These are phyloP conservation scores for Ogataea corticis DNA, from an alignment of 805 yeast genomes.

Conservation along the genomic window DNA sequence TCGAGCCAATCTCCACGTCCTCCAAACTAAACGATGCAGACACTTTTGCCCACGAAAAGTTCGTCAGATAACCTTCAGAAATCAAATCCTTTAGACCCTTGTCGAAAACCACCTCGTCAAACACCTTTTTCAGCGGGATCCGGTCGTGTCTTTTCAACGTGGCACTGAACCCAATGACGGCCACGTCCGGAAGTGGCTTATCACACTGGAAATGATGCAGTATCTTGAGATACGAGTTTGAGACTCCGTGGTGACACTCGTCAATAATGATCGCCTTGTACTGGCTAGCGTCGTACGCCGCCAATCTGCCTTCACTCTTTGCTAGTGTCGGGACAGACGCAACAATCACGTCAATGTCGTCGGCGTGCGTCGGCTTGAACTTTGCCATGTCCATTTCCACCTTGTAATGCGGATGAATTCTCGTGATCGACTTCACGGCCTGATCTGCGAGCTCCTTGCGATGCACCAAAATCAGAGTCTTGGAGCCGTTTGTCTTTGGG, in stretches of 20 bases:
- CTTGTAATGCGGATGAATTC: conserved; percentile 47
- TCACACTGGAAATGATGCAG: conserved; percentile 58
- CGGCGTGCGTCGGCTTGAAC: conserved; percentile 36
- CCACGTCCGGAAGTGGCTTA: conserved; percentile 41
- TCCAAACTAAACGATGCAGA: conserved; percentile 37
- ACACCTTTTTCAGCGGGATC: conserved; percentile 52
- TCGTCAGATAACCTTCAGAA: conserved; percentile 64
- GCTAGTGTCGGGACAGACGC: conserved; percentile 76
- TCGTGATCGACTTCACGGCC: conserved; percentile 52
- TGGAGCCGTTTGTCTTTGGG: conserved; percentile 32
- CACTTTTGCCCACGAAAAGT: conserved; percentile 64
- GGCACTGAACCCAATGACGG: conserved; percentile 84
- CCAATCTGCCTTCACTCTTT: conserved; percentile 42
- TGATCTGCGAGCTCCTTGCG: conserved; percentile 77
- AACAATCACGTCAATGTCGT: conserved; percentile 61
- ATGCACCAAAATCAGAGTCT: conserved; percentile 71
- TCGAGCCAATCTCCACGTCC: conserved; percentile 22
- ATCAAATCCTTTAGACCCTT: conserved; percentile 67
- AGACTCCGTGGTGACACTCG: conserved; percentile 92
- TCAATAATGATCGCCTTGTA: conserved; percentile 78
- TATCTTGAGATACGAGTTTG: conserved; percentile 61
- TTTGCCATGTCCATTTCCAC: conserved; percentile 75
- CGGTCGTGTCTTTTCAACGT: conserved; percentile 81
- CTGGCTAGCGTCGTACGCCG: conserved; percentile 53
- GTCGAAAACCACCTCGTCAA: conserved; percentile 76